Evolutionary conservation across 1,284 basidiomycete species (phyloP), one percentile per base, ranked within the genome.

Genomic region (Irpex rosettiformis): DNA sequence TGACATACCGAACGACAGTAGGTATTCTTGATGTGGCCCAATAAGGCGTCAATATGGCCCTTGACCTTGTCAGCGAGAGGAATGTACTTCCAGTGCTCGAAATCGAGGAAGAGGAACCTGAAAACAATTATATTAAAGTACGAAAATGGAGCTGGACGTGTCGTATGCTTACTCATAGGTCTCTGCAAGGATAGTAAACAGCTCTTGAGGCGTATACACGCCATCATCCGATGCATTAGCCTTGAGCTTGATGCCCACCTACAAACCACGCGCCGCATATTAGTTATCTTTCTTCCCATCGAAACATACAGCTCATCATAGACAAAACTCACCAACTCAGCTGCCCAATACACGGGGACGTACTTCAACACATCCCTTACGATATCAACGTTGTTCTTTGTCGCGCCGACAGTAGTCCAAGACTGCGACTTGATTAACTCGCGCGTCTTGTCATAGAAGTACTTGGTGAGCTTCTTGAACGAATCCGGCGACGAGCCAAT

Each of bases 211-310:
- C 1, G 86, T 86, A 66, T 85, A 88, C 43, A 77, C 74, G 25
- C 87, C 90, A 1, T 67, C 64, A 25, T 73, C 70, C 6, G 79
- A 75, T 27, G 80, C 69, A 7, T 79, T 77, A 0, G 81, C 81
- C 74, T 90, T 92, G 59, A 94, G 74, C n/a, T 78, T 72, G 52
- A 94, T 84, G 16, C 90, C 90, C 65, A 82, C 85, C 89, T 91
- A 58, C 28, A 51, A n/a, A 47, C 18, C 3, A n/a, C 33, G 16
- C 18, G 5, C 16, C 30, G 56, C 27, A 55, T 40, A 47, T 18
- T 3, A 1, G 22, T 47, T 8, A 47, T 13, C n/a, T 11, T 25
- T 8, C 42, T 47, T 2, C 45, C 13, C 18, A 3, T 24, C 6
- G n/a, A n/a, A n/a, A n/a, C 25, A 52, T 25, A 43, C 16, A n/a